A percentile compares a stretch with the other conserved stretches of the same genome.
Evolutionary conservation across 768 basidiomycete genomes (phyloP).

Genomic region (Cantharellus cinnabarinus): DNA sequence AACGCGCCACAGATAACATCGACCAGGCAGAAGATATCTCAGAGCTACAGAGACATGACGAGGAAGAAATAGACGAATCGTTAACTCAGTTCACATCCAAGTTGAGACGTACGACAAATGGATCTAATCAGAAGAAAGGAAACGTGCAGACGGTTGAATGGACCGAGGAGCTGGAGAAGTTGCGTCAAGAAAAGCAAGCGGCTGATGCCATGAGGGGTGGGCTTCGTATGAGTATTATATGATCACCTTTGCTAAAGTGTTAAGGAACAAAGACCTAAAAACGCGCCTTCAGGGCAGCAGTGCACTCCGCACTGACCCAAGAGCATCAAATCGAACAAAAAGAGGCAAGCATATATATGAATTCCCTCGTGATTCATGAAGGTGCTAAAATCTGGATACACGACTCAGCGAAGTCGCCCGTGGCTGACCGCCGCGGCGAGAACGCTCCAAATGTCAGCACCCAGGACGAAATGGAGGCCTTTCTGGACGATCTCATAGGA

Average conservation of each 20-base stretch:
- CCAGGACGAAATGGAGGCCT: conserved; percentile 48
- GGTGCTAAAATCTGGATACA: neutral
- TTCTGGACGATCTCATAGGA: conserved; percentile 26
- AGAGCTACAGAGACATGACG: too few species aligned
- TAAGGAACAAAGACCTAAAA: neutral
- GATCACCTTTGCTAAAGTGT: too few species aligned
- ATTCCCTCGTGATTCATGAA: too few species aligned
- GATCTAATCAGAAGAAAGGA: conserved; percentile 30
- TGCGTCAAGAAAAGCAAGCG: conserved; percentile 47
- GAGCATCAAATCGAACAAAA: neutral
- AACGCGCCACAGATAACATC: conserved; percentile 16
- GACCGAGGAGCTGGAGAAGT: conserved; percentile 41
- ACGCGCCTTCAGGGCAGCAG: neutral
- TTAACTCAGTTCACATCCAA: conserved; percentile 31
- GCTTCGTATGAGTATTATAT: neutral
- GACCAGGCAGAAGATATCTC: conserved; percentile 9
- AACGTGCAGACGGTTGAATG: conserved; percentile 44
- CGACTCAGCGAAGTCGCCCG: neutral
- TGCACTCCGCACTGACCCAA: too few species aligned
- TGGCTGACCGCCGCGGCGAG: neutral
- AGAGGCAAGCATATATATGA: neutral
- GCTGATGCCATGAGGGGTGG: conserved; percentile 61
- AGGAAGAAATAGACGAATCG: conserved; percentile 27
- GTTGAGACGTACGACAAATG: neutral
- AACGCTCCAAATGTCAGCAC: conserved; percentile 11